Conservation (phyloP, 2,329 filamentous ascomycete species). For the Beauveria caledonica region DNA sequence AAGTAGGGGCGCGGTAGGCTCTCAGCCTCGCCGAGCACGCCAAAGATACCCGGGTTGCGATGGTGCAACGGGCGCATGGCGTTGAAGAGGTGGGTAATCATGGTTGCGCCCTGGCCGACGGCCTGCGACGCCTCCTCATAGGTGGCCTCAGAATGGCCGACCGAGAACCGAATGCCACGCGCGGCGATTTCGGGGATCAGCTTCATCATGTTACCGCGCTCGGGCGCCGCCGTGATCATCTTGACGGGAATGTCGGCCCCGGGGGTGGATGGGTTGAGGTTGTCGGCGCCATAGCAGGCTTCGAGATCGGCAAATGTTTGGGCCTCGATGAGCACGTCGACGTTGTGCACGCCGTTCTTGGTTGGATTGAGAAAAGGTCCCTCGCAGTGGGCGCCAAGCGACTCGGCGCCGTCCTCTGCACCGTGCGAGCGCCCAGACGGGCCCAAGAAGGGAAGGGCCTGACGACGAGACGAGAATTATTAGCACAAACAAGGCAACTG, state of each 20-base stretch:
- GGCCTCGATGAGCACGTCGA: slow-evolving; percentile 59
- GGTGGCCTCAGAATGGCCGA: slow-evolving; percentile 80
- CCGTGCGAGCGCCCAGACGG: slow-evolving; percentile 56
- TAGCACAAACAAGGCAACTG: background rate
- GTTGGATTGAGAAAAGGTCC: slow-evolving; percentile 77
- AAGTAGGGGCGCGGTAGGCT: slow-evolving; percentile 61
- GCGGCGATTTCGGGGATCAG: slow-evolving; percentile 59
- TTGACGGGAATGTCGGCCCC: slow-evolving; percentile 46
- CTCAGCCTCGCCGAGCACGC: slow-evolving; percentile 64
- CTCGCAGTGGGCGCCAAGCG: slow-evolving; percentile 83
- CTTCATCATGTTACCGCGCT: slow-evolving; percentile 60
- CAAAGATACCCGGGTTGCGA: slow-evolving; percentile 85
- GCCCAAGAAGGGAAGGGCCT: slow-evolving; percentile 67
- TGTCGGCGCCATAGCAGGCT: slow-evolving; percentile 62
- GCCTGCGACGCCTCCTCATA: slow-evolving; percentile 72
- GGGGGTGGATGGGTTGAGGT: slow-evolving; percentile 41
- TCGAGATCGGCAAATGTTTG: slow-evolving; percentile 58
- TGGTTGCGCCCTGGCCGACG: slow-evolving; percentile 66
- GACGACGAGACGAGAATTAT: background rate
- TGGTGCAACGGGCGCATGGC: slow-evolving; percentile 88
- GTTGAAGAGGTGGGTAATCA: slow-evolving; percentile 93
- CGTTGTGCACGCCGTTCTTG: slow-evolving; percentile 82
- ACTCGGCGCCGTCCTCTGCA: slow-evolving; percentile 68
- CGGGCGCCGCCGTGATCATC: slow-evolving; percentile 81
- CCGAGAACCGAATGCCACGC: slow-evolving; percentile 64